Evolutionary conservation across 495 filamentous ascomycete species (phyloP).

Genomic region (Aspergillus haitiensis): DNA sequence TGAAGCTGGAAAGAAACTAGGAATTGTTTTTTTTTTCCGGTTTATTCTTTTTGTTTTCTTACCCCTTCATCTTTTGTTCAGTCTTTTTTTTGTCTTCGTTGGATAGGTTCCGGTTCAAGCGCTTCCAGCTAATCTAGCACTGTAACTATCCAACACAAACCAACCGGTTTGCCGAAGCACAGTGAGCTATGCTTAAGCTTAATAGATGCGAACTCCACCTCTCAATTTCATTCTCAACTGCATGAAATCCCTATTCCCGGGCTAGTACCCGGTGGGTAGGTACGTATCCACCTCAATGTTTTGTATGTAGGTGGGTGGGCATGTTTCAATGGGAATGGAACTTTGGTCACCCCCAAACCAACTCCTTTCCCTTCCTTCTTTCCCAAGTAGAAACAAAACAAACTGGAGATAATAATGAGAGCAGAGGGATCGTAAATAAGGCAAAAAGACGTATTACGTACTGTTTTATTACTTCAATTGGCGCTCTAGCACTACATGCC

Average conservation of each 20-base stretch:
- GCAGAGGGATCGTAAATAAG: not conserved
- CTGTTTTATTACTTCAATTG: not conserved
- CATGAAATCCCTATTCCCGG: not conserved
- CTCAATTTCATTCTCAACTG: slow-evolving; percentile 1
- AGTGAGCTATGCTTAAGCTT: not conserved
- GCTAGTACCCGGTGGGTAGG: slow-evolving; percentile 8
- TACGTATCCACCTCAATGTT: not conserved
- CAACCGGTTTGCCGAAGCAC: slow-evolving; percentile 3
- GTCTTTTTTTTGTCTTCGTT: not conserved
- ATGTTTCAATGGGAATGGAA: slow-evolving; percentile 1
- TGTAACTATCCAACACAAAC: slow-evolving; percentile 2
- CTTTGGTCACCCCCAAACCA: not conserved
- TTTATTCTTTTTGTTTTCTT: not conserved
- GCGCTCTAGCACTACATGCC: too few species aligned
- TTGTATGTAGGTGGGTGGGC: not conserved
- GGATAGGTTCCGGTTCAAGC: not conserved
- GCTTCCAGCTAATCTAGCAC: not conserved
- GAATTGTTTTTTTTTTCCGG: too few species aligned
- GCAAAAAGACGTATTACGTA: not conserved
- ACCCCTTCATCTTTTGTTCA: not conserved
- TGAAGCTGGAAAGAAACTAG: too few species aligned
- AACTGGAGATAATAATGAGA: not conserved
- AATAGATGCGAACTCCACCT: not conserved
- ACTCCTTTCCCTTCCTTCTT: not conserved
- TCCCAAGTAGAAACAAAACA: not conserved